Evolutionary conservation across 805 yeast genomes (phyloP).

Genomic region (Starmera pachycereana): DNA sequence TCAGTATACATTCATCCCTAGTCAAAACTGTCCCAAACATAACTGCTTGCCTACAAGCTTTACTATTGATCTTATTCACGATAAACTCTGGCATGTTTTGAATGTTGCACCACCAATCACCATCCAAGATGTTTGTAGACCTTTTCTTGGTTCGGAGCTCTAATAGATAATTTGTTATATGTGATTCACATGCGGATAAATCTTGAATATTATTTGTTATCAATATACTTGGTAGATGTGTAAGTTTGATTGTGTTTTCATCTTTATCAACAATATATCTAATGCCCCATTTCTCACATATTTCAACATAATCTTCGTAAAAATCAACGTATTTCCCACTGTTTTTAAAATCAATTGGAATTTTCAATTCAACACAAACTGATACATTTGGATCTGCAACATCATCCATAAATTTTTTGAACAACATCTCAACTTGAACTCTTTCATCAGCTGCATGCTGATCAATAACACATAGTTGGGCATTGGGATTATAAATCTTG

Average conservation of each 20-base stretch:
- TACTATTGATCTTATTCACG: conserved; percentile 40
- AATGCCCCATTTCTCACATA: conserved; percentile 37
- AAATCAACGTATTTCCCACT: no score
- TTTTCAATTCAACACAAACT: conserved; percentile 6
- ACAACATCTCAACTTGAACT: conserved; percentile 42
- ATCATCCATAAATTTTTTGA: conserved; percentile 25
- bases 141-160: no score
- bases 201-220: conserved; percentile 1
- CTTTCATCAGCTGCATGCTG: conserved; percentile 88
- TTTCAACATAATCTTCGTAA: neutral
- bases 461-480: conserved; percentile 39
- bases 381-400: conserved; percentile 16
- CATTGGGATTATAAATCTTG: conserved; percentile 9
- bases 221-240: conserved; percentile 37
- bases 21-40: conserved; percentile 58
- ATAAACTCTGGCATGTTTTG: conserved; percentile 41
- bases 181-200: no score
- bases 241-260: conserved; percentile 15
- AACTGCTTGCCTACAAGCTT: conserved; percentile 60
- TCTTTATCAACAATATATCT: conserved; percentile 8
- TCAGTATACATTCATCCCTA: conserved; percentile 28
- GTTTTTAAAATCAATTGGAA: neutral
- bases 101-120: conserved; percentile 28
- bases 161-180: no score
- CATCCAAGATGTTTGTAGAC: conserved; percentile 1